These are phyloP conservation scores for Jamesozyma hellenica DNA, from an alignment of 805 yeast species.

Conservation along the genomic window DNA sequence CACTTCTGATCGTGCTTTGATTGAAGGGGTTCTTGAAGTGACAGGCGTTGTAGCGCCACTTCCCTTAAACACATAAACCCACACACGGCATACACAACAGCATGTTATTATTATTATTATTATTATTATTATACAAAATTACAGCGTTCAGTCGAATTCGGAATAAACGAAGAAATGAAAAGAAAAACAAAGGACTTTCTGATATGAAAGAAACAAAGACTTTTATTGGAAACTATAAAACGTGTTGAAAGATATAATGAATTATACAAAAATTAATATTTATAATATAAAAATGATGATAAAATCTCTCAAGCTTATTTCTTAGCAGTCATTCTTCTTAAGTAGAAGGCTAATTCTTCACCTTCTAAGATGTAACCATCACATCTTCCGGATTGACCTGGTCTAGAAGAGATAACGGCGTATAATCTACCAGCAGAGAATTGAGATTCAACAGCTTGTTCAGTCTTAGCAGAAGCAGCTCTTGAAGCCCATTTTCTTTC, in stretches of 20 bases:
- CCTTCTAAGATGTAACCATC: slow-evolving; percentile 99
- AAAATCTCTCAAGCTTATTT: slow-evolving; percentile 47
- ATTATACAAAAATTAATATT: slow-evolving; percentile 2
- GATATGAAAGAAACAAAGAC: too few relatives aligned
- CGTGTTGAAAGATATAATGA: slow-evolving; percentile 1
- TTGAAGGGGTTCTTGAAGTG: too few relatives aligned
- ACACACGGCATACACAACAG: too few relatives aligned
- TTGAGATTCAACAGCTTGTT: slow-evolving; percentile 86
- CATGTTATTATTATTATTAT: too few relatives aligned
- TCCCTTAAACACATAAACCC: too few relatives aligned
- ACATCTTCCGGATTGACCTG: slow-evolving; percentile 99
- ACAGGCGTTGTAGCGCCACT: too few relatives aligned
- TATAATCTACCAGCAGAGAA: slow-evolving; percentile 98
- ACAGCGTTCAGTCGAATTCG: too few relatives aligned
- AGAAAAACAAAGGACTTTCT: too few relatives aligned
- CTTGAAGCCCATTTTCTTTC: slow-evolving; percentile 92
- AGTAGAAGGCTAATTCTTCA: slow-evolving; percentile 99
- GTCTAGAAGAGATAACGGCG: slow-evolving; percentile 98
- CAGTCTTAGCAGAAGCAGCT: slow-evolving; percentile 75
- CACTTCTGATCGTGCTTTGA: too few relatives aligned
- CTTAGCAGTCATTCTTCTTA: slow-evolving; percentile 98
- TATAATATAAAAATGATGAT: slow-evolving; percentile 1
- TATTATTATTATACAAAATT: too few relatives aligned
- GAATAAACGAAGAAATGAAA: too few relatives aligned
- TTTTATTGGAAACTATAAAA: neutral